These are phyloP conservation scores for Vitis rotundifolia DNA, from an alignment of 164 flowering plant genomes.

Conservation along the genomic window DNA sequence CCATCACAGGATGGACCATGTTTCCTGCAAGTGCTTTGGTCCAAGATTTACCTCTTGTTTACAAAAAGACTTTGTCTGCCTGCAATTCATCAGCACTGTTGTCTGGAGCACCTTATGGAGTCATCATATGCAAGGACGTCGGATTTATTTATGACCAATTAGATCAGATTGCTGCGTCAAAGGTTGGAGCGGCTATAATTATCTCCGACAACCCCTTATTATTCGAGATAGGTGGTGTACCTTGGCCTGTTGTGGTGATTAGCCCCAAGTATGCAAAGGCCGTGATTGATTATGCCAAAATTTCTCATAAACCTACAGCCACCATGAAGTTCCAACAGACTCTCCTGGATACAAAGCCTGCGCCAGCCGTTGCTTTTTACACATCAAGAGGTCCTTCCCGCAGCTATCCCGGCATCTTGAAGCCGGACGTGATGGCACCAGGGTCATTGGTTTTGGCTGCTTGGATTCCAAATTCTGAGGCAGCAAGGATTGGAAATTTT, in stretches of 20 bases:
- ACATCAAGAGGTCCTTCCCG: slow-evolving; percentile 58
- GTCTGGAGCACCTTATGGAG: slow-evolving; percentile 10
- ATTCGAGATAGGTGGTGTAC: neutral
- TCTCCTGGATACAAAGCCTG: slow-evolving; percentile 35
- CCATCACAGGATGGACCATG: slow-evolving; percentile 27
- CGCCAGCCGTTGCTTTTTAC: slow-evolving; percentile 49
- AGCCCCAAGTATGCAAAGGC: slow-evolving; percentile 18
- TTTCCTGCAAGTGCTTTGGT: slow-evolving; percentile 32
- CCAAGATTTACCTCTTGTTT: slow-evolving; percentile 22
- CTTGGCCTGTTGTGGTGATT: slow-evolving; percentile 34
- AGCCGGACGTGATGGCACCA: slow-evolving; percentile 70
- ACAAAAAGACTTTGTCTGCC: slow-evolving; percentile 26
- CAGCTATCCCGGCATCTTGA: slow-evolving; percentile 35
- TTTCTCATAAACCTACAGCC: slow-evolving; percentile 11
- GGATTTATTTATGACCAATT: slow-evolving; percentile 15
- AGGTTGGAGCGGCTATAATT: slow-evolving; percentile 32
- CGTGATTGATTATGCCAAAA: slow-evolving; percentile 29
- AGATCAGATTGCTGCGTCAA: slow-evolving; percentile 5
- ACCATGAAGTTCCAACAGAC: slow-evolving; percentile 51
- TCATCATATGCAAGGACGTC: slow-evolving; percentile 24
- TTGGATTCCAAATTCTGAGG: slow-evolving; percentile 21
- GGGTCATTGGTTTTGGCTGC: slow-evolving; percentile 53
- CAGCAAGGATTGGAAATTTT: slow-evolving; percentile 19
- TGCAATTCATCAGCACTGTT: slow-evolving; percentile 33
- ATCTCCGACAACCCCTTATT: slow-evolving; percentile 21